phyloP scores from a whole-genome alignment of 2,329 filamentous ascomycete species.

The Trematosphaeria pertusa region DNA sequence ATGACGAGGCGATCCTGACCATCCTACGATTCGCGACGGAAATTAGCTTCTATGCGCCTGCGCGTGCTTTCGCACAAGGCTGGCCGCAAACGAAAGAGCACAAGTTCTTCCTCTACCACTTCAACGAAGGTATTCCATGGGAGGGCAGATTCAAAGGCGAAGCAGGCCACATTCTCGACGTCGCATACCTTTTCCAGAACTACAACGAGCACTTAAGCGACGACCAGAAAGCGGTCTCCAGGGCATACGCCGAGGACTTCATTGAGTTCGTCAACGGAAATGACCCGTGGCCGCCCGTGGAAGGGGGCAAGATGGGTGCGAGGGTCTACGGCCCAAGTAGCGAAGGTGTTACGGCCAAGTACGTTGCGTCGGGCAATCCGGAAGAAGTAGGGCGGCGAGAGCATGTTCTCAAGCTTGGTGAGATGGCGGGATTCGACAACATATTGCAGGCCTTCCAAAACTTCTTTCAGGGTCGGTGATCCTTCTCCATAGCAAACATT shows the following conservation, averaged over 20 bases:
- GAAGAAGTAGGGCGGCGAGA: slow-evolving; percentile 35
- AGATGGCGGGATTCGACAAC: slow-evolving; percentile 32
- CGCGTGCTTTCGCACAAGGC: slow-evolving; percentile 49
- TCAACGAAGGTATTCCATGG: slow-evolving; percentile 46
- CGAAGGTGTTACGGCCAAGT: slow-evolving; percentile 33
- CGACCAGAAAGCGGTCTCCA: slow-evolving; percentile 30
- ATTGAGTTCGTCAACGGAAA: slow-evolving; percentile 42
- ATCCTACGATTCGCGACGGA: slow-evolving; percentile 56
- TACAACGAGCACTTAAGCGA: slow-evolving; percentile 36
- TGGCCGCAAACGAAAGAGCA: slow-evolving; percentile 36
- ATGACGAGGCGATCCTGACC: slow-evolving; percentile 51
- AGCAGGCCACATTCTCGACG: slow-evolving; percentile 44
- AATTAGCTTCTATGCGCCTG: slow-evolving; percentile 55
- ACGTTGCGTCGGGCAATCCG: slow-evolving; percentile 31
- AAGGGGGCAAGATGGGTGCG: slow-evolving; percentile 26
- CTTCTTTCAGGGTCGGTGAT: slow-evolving; percentile 33
- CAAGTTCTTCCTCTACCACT: slow-evolving; percentile 43
- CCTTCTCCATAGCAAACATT: too few species aligned
- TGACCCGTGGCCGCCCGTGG: slow-evolving; percentile 41
- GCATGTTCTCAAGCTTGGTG: slow-evolving; percentile 33
- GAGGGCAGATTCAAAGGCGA: slow-evolving; percentile 42
- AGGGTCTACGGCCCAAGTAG: slow-evolving; percentile 41
- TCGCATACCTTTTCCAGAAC: slow-evolving; percentile 43
- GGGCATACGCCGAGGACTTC: slow-evolving; percentile 37
- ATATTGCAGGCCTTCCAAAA: slow-evolving; percentile 32